These are phyloP conservation scores for Fusarium haematococcum DNA, from an alignment of 2,329 filamentous ascomycete genomes.

Conservation along the genomic window DNA sequence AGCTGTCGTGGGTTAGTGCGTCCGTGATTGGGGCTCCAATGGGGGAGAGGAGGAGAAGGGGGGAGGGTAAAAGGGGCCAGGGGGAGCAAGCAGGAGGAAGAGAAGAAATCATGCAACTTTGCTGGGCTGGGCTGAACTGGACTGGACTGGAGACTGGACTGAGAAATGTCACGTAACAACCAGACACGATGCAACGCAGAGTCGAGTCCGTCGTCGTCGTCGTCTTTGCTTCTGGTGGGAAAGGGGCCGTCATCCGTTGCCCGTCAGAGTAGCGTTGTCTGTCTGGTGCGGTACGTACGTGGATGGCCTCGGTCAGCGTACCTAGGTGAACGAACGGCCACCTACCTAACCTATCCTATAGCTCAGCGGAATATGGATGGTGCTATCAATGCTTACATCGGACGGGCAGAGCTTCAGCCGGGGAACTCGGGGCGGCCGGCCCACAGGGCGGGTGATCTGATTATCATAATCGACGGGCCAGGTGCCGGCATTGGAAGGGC, in stretches of 20 bases:
- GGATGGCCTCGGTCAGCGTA: background rate
- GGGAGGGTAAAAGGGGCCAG: background rate
- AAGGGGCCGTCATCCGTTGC: background rate
- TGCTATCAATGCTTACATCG: constrained; percentile 1
- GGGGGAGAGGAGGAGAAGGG: constrained; percentile 4
- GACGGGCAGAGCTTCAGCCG: constrained; percentile 17
- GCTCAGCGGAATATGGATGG: constrained; percentile 14
- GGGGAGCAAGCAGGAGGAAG: background rate
- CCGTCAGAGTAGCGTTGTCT: background rate
- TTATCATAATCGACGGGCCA: constrained; percentile 28
- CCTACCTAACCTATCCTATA: constrained; percentile 2
- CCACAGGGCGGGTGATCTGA: constrained; percentile 27
- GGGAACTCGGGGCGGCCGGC: constrained; percentile 16
- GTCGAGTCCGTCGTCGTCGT: background rate
- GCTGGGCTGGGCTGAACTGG: background rate
- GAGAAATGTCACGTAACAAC: background rate
- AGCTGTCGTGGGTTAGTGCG: constrained; percentile 14
- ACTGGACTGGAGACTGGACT: background rate
- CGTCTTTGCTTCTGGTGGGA: background rate
- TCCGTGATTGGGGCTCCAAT: background rate
- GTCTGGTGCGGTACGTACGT: background rate
- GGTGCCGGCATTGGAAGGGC: constrained; percentile 4
- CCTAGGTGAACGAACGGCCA: background rate
- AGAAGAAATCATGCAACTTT: constrained; percentile 6
- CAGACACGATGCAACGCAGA: constrained; percentile 1